Evolutionary conservation across 345 rosid genomes (phyloP), one percentile per base, ranked within the genome.

Genomic region (Raphanus raphanistrum): DNA sequence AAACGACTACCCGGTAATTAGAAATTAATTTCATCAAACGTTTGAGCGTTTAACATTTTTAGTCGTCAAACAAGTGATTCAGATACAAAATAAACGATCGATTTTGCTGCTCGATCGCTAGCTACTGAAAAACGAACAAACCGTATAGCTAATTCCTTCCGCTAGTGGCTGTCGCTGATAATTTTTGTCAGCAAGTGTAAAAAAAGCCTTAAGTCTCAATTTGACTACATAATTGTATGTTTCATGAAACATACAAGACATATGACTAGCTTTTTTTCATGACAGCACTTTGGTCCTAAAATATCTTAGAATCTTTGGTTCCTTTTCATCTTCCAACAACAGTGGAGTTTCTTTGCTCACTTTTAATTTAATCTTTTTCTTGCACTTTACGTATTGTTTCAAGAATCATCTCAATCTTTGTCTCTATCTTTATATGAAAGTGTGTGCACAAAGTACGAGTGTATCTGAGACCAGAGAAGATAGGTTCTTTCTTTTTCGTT

Each of bases 291-390:
- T 72, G 67, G 75, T 72, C 43, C 43, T 43, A 43, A 60, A 38
- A 41, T 15, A 72, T 60, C 59, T 72, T 41, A 15, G 43, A 28
- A 15, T 10, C 41, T 63, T 8, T 74, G 38, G 76, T 72, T 48
- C 48, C 58, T 64, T 73, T 63, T 33, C 27, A 64, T 63, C 62
- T 73, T 73, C 77, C 77, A 73, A 55, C 71, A 66, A 74, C 65
- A 55, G 78, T 74, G 72, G 78, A 74, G 78, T 74, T 74, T 66
- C 71, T 74, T 74, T 74, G 11, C 58, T 15, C 57, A 35, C 78
- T 57, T 57, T 74, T 21, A 2, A 12, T 48, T 71, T 8, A 12
- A 45, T 4, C 8, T 65, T 50, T 64, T 36, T 16, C 71, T 65
- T 65, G 55, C 57, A 36, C 78, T 65, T 74, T 65, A 71, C 64